phyloP scores from a whole-genome alignment of 139 green algal species.

The Gonium pectorale region DNA sequence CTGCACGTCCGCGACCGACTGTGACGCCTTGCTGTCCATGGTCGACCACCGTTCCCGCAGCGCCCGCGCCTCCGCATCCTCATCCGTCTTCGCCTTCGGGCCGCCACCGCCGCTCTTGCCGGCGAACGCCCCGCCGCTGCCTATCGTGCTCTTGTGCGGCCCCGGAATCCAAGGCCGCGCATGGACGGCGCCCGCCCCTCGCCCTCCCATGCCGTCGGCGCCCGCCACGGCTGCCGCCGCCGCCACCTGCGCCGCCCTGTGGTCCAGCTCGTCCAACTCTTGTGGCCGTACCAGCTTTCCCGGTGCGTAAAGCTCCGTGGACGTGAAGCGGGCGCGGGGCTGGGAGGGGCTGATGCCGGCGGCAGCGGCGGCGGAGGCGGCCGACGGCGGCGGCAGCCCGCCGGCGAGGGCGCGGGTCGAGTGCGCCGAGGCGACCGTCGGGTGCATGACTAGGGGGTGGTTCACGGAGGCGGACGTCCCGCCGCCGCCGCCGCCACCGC shows the following conservation, averaged over 20 bases:
- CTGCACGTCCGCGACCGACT: conserved; percentile 40
- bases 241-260: neutral
- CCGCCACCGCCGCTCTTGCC: neutral
- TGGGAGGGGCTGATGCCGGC: neutral
- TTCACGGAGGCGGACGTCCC: neutral
- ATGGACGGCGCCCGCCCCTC: neutral
- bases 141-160: neutral
- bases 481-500: neutral
- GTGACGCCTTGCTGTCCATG: neutral
- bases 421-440: neutral
- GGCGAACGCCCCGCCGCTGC: neutral
- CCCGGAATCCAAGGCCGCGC: conserved; percentile 21
- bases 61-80: conserved; percentile 40
- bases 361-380: neutral
- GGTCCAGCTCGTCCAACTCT: conserved; percentile 38
- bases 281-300: conserved; percentile 42
- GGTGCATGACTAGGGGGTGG: conserved; percentile 31
- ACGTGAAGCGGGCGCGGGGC: neutral
- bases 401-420: neutral
- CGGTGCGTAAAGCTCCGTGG: conserved; percentile 36
- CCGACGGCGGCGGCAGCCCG: neutral
- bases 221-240: neutral
- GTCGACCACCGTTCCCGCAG: conserved; percentile 41
- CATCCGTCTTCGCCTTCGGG: neutral
- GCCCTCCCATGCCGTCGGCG: neutral